Conservation (phyloP, 169 alveolate genomes). For the Perkinsus chesapeaki region DNA sequence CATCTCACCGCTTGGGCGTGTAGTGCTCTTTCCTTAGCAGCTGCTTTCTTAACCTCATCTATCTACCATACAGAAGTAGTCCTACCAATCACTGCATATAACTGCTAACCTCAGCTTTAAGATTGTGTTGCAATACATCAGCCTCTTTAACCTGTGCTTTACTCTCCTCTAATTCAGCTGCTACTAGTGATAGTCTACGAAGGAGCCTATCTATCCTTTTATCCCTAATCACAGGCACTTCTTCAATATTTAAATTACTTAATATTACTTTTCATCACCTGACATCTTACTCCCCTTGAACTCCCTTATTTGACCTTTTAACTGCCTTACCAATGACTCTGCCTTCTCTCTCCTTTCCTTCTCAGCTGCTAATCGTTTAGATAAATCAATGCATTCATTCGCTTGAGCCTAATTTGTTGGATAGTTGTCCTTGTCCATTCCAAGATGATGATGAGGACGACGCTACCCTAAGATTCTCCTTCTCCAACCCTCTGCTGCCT, state of each 20-base stretch:
- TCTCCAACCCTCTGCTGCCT: background rate
- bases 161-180: background rate
- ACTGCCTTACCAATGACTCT: background rate
- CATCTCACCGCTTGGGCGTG: background rate
- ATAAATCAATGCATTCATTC: background rate
- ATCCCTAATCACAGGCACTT: background rate
- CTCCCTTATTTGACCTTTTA: background rate
- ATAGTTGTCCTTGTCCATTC: background rate
- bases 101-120: background rate
- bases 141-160: background rate
- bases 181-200: background rate
- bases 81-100: too few species aligned
- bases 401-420: background rate
- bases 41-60: background rate
- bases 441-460: too few species aligned
- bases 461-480: too few species aligned
- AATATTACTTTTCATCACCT: background rate
- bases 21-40: background rate
- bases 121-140: background rate
- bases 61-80: background rate
- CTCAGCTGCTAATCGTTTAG: background rate
- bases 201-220: background rate
- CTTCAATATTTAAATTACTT: background rate
- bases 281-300: background rate
- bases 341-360: background rate